Base-by-base conservation (phyloP, 257 asterid species). In the Primulina eburnea region DNA sequence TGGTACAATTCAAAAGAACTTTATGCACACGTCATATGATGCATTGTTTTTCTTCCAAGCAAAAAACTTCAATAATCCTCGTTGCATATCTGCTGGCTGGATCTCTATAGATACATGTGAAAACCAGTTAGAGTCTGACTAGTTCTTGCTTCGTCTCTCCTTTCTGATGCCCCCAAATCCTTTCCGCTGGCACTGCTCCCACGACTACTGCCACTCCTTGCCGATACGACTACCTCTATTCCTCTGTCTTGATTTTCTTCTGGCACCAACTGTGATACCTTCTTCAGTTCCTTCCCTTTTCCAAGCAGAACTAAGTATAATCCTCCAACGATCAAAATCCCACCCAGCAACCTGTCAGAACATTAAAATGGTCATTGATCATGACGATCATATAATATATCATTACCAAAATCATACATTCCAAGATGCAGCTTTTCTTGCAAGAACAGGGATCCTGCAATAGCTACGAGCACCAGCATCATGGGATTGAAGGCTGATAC, bases 281-380 rank as follows among this genome's bases (percentile, higher is more conserved):
- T 77, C 70, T 75, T 84, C 65, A 75, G 14, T 59, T 84, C 87
- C 64, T 61, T 76, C 29, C 80, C 82, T 67, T 79, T 84, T 17
- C 90, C 90, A 88, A 88, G 82, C 59, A 87, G 63, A 9, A 87
- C 87, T 17, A 67, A n/a, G 63, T 87, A 84, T n/a, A 87, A 7
- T 20, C 90, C 90, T 6, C 47, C 63, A 21, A 84, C 73, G 2
- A 87, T 87, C 38, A 87, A 38, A 24, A 77, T 30, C 5, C 77
- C 88, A 50, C 92, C 92, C 9, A 87, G 32, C 69, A 87, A 60
- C 78, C 92, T 84, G 77, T 71, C 9, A 0, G 26, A 26, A 16
- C 30, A 38, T 32, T 4, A 60, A 8, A 28, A 14, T 18, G 2
- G 53, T 20, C 9, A 34, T 18, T 35, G 47, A 16, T 47, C 28